Evolutionary conservation across 2,329 filamentous ascomycete species (phyloP), one percentile per base, ranked within the genome.

Genomic region (Emergomyces orientalis): DNA sequence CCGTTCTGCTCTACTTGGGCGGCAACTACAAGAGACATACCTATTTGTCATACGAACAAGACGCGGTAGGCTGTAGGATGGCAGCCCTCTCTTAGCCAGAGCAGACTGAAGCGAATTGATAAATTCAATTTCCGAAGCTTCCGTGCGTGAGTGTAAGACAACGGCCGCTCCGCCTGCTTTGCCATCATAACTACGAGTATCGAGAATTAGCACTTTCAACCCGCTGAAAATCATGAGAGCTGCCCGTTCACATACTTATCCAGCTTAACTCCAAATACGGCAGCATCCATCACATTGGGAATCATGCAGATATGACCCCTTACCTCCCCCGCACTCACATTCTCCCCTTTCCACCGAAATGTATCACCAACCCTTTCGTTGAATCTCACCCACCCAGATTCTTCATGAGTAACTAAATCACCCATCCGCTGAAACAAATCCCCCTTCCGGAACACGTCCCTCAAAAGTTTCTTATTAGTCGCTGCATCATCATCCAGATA

Each of bases 291-390:
- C 17, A 95, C 80, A 0, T 79, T 78, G 0, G 85, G 79, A 71
- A 91, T 87, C 0, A 79, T 75, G 17, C 88, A 87, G 0, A 96
- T 75, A 0, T 84, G 84, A 70, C 91, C 84, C n/a, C 87, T 83
- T n/a, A 96, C 91, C 73, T 96, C 91, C 55, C 83, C 85, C 0
- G 89, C 91, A 3, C 88, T 90, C 1, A 92, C 88, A 69, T 92
- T 92, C 74, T 92, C 88, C 56, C 86, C 86, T 77, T 94, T 82
- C 80, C 81, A 83, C 3, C 81, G 72, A 70, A 79, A 83, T 0
- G 80, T 82, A 65, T 83, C 81, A 14, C 81, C 81, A 54, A 82
- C 73, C 3, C 81, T 75, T 65, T 96, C 91, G 57, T 78, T 74
- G 65, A 81, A 81, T 22, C 71, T 73, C 3, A 81, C 69, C 76